Percentiles rank a stretch among this genome's conserved stretches.
Evolutionary conservation across 768 basidiomycete genomes (phyloP).

Genomic region (Termitomyces bulborhizus): DNA sequence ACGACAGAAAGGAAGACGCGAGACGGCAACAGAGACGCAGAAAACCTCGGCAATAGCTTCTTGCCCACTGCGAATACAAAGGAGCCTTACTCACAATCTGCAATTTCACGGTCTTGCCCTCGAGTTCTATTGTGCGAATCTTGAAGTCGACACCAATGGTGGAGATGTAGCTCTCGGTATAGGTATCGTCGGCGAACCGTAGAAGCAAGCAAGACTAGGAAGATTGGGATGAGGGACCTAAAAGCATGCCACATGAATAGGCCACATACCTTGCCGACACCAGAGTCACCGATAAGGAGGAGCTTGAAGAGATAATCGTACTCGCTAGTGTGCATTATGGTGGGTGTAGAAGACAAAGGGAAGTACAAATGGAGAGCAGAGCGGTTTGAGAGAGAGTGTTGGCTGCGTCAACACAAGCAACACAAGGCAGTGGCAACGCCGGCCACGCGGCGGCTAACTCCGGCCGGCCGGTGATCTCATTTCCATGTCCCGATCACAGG

Average conservation of each 20-base stretch:
- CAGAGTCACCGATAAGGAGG: conserved; percentile 91
- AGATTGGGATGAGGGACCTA: conserved; percentile 18
- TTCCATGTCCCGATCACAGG: no score
- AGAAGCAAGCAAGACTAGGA: conserved; percentile 82
- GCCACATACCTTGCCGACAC: conserved; percentile 79
- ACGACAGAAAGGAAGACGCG: not conserved
- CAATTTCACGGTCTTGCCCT: conserved; percentile 97
- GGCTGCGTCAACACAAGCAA: conserved; percentile 24
- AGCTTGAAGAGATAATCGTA: conserved; percentile 97
- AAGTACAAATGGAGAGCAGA: conserved; percentile 19
- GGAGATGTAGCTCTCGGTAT: conserved; percentile 95
- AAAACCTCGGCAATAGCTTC: not conserved
- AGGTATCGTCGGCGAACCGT: conserved; percentile 94
- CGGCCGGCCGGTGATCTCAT: conserved; percentile 12
- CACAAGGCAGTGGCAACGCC: conserved; percentile 22
- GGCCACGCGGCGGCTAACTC: conserved; percentile 12
- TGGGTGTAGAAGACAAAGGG: conserved; percentile 16
- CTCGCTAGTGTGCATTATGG: conserved; percentile 77
- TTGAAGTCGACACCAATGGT: conserved; percentile 99
- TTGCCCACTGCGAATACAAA: not conserved
- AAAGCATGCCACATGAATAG: conserved; percentile 12
- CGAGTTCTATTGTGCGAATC: conserved; percentile 97
- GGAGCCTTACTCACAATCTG: conserved; percentile 75
- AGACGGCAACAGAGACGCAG: not conserved
- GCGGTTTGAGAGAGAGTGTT: conserved; percentile 25